phyloP scores from a whole-genome alignment of 2,329 filamentous ascomycete species.

The Mollisia scopiformis region DNA sequence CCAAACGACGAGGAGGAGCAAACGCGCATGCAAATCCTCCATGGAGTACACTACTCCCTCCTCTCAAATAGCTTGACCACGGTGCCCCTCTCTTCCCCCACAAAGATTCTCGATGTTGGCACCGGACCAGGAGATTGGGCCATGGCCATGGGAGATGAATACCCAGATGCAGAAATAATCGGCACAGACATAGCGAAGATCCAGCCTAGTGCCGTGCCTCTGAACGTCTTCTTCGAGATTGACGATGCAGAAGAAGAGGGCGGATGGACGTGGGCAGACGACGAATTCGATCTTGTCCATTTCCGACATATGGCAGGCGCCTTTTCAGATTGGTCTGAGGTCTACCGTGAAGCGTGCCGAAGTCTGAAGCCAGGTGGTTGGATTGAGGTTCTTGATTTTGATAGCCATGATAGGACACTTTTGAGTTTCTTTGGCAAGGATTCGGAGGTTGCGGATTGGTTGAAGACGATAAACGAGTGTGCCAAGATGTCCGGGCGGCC shows the following conservation, averaged over 20 bases:
- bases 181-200: slow-evolving; percentile 64
- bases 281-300: slow-evolving; percentile 63
- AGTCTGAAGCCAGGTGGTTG: slow-evolving; percentile 36
- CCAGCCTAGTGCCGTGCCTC: slow-evolving; percentile 59
- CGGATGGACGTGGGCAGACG: slow-evolving; percentile 52
- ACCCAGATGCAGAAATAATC: slow-evolving; percentile 52
- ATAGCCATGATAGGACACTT: slow-evolving; percentile 26
- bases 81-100: slow-evolving; percentile 42
- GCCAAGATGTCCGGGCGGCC: slow-evolving; percentile 26
- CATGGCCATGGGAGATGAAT: slow-evolving; percentile 59
- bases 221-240: slow-evolving; percentile 66
- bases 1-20: slow-evolving; percentile 38
- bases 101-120: slow-evolving; percentile 46
- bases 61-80: slow-evolving; percentile 33
- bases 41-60: slow-evolving; percentile 32
- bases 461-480: slow-evolving; percentile 21
- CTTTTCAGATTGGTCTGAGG: slow-evolving; percentile 56
- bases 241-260: slow-evolving; percentile 56
- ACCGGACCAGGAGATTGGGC: slow-evolving; percentile 67
- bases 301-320: slow-evolving; percentile 60
- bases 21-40: slow-evolving; percentile 32
- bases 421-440: slow-evolving; percentile 23
- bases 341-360: slow-evolving; percentile 55
- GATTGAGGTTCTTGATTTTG: slow-evolving; percentile 37
- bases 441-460: slow-evolving; percentile 14